A percentile compares a stretch with the other conserved stretches of the same genome.
Conservation (phyloP, 1,284 basidiomycete species). For the Vanrija sp. region DNA sequence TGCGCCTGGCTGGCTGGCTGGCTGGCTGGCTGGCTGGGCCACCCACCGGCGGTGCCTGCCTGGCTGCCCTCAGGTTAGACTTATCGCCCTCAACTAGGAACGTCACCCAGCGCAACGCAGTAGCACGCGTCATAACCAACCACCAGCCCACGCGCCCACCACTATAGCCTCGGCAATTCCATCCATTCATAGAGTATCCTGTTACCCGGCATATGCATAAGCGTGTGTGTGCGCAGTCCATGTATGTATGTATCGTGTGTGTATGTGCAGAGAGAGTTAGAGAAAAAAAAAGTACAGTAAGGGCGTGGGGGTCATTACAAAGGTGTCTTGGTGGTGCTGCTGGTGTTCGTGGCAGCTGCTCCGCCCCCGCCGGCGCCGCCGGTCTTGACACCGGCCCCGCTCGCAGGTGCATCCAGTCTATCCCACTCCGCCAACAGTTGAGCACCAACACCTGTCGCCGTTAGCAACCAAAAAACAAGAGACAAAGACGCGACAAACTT, state of each 20-base stretch:
- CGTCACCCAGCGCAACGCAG: too few species aligned
- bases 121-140: too few species aligned
- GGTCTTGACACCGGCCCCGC: not conserved
- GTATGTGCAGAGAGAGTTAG: not conserved
- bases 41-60: too few species aligned
- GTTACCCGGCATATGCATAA: not conserved
- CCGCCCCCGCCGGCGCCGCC: not conserved
- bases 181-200: not conserved
- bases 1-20: not conserved
- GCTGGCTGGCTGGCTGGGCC: not conserved
- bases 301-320: not conserved
- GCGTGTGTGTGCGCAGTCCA: not conserved
- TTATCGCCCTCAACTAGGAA: not conserved
- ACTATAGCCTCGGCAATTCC: too few species aligned
- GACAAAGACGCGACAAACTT: slow-evolving; percentile 18
- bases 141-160: too few species aligned
- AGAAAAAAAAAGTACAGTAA: not conserved
- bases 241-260: slow-evolving; percentile 3
- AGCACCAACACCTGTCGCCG: slow-evolving; percentile 57
- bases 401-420: slow-evolving; percentile 22
- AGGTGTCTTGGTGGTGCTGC: not conserved
- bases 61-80: not conserved
- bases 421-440: slow-evolving; percentile 74
- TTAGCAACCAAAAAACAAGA: not conserved
- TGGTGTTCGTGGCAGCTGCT: not conserved